Evolutionary conservation across 352 stramenopile species (phyloP).

Genomic region (Bremia lactucae): DNA sequence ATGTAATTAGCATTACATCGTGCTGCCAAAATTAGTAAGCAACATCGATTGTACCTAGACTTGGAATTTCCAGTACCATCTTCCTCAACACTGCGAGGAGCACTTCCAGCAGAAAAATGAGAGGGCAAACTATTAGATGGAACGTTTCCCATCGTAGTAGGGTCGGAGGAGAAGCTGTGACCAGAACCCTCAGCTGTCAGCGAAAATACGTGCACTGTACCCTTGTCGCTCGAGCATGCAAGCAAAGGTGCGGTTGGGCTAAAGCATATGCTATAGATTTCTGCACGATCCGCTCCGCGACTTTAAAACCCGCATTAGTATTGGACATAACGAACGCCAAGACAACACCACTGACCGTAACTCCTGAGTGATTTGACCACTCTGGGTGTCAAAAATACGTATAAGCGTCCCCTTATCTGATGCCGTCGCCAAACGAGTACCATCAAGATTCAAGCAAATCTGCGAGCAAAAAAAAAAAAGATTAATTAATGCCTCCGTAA

Average conservation of each 20-base stretch:
- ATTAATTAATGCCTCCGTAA: too few relatives aligned
- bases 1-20: background rate
- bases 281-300: conserved; percentile 90
- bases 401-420: conserved; percentile 97
- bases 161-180: conserved; percentile 44
- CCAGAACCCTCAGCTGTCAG: conserved; percentile 63
- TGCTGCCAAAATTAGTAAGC: background rate
- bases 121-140: conserved; percentile 27
- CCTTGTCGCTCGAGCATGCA: conserved; percentile 94
- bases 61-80: conserved; percentile 84
- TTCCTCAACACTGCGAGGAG: conserved; percentile 46
- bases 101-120: conserved; percentile 35
- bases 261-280: conserved; percentile 97
- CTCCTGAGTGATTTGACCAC: conserved; percentile 84
- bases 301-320: conserved; percentile 28
- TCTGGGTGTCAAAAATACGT: conserved; percentile 94
- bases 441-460: conserved; percentile 91
- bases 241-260: conserved; percentile 89
- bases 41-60: conserved; percentile 39
- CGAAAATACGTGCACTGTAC: conserved; percentile 93
- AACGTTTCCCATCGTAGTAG: conserved; percentile 41
- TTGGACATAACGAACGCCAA: background rate
- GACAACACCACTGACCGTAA: conserved; percentile 30
- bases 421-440: conserved; percentile 90
- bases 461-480: conserved; percentile 12